phyloP scores from a whole-genome alignment of 2,329 filamentous ascomycete species.

The Pyrenophora teres region DNA sequence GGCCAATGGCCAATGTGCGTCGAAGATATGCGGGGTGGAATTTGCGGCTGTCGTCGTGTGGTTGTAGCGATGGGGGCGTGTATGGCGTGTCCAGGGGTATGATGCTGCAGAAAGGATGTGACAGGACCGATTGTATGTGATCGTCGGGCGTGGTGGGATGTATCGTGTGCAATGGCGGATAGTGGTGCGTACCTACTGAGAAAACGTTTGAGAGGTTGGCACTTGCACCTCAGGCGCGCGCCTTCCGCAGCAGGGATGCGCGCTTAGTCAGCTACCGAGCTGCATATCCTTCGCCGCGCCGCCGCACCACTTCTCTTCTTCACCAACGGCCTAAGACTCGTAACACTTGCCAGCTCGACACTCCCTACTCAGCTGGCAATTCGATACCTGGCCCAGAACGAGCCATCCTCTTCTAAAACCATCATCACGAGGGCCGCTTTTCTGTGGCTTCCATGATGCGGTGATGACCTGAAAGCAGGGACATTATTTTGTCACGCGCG shows the following conservation, averaged over 20 bases:
- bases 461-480: conserved; percentile 70
- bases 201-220: conserved; percentile 39
- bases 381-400: conserved; percentile 73
- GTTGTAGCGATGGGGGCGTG: conserved; percentile 4
- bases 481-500: conserved; percentile 53
- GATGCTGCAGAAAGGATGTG: conserved; percentile 7
- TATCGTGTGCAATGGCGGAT: conserved; percentile 25
- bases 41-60: conserved; percentile 12
- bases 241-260: conserved; percentile 18
- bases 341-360: conserved; percentile 69
- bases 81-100: conserved; percentile 6
- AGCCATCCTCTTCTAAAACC: conserved; percentile 76
- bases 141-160: conserved; percentile 20
- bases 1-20: conserved; percentile 29
- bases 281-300: conserved; percentile 26
- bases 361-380: conserved; percentile 66
- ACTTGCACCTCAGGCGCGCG: conserved; percentile 29
- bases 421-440: conserved; percentile 73
- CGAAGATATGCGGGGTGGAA: conserved; percentile 10
- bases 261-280: conserved; percentile 21
- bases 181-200: conserved; percentile 25
- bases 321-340: conserved; percentile 70
- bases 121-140: conserved; percentile 5
- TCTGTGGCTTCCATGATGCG: conserved; percentile 65
- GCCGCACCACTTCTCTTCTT: conserved; percentile 25